Percentiles rank a stretch among this genome's conserved stretches.
These are phyloP conservation scores for Aquilaria agallochum DNA, from an alignment of 441 rosid species.

Conservation along the genomic window DNA sequence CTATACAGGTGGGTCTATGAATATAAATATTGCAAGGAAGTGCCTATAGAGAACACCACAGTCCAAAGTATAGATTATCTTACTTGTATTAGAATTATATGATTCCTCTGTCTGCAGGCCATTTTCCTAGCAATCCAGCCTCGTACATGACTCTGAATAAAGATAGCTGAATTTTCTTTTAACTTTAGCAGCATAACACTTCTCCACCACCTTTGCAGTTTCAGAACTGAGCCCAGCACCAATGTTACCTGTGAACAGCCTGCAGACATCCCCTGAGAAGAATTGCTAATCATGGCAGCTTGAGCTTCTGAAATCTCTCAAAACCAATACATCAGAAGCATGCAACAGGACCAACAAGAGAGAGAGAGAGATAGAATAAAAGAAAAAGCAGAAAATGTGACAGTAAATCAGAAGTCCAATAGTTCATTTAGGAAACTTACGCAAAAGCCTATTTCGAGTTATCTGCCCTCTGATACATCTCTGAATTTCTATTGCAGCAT, in stretches of 20 bases:
- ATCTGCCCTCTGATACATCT: constrained; percentile 48
- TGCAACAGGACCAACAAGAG: background rate
- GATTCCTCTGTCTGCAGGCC: constrained; percentile 37
- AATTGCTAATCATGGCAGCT: constrained; percentile 15
- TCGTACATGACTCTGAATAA: constrained; percentile 59
- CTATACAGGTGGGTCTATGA: background rate
- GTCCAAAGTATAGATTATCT: constrained; percentile 10
- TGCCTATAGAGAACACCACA: background rate
- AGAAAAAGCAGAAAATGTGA: background rate
- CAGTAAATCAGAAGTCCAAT: background rate
- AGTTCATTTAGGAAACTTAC: constrained; percentile 26
- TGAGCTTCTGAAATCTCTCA: constrained; percentile 38
- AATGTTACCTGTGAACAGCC: constrained; percentile 26
- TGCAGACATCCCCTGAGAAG: constrained; percentile 18
- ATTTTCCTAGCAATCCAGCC: constrained; percentile 53
- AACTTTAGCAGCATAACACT: constrained; percentile 33
- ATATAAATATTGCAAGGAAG: background rate
- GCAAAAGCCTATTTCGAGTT: constrained; percentile 56
- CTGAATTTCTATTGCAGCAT: constrained; percentile 64
- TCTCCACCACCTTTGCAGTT: constrained; percentile 94
- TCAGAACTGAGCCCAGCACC: constrained; percentile 30
- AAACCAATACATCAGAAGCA: constrained; percentile 1
- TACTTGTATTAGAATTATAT: constrained; percentile 66
- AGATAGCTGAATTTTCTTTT: constrained; percentile 43
- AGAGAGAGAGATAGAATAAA: background rate